Evolutionary conservation across 805 yeast species (phyloP).

Genomic region (Kuraishia capsulata): DNA sequence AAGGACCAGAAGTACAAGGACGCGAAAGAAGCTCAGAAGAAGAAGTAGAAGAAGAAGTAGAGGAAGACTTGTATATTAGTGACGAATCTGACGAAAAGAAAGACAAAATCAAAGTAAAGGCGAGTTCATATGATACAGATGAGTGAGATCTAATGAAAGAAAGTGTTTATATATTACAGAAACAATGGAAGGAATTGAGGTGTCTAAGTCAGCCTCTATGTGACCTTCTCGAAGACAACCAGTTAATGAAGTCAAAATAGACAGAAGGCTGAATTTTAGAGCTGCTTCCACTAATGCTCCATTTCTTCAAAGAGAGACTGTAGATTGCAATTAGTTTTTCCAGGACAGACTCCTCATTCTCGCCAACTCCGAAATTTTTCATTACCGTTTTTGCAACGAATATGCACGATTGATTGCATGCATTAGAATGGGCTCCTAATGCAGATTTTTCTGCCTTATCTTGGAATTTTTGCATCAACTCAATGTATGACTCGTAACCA

Average conservation of each 20-base stretch:
- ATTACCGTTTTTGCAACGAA: constrained; percentile 52
- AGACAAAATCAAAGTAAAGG: not conserved
- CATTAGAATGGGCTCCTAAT: constrained; percentile 39
- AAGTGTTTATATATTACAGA: no score
- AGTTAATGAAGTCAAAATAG: constrained; percentile 74
- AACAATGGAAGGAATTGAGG: not conserved
- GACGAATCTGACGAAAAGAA: not conserved
- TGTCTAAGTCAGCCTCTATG: constrained; percentile 3
- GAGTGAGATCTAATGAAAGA: no score
- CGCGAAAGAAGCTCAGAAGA: constrained; percentile 13
- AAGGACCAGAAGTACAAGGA: constrained; percentile 41
- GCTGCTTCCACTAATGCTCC: constrained; percentile 40
- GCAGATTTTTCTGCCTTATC: constrained; percentile 29
- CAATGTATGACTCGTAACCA: constrained; percentile 12
- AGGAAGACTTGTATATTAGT: not conserved
- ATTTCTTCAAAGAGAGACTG: constrained; percentile 40
- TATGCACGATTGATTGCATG: constrained; percentile 60
- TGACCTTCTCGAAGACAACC: constrained; percentile 49
- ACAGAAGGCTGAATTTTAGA: constrained; percentile 43
- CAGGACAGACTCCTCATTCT: constrained; percentile 11
- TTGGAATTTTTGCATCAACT: constrained; percentile 32
- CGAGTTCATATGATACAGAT: not conserved
- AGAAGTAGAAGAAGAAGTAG: not conserved
- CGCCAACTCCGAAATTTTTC: constrained; percentile 21
- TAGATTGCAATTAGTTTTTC: constrained; percentile 48